phyloP scores from a whole-genome alignment of 164 flowering plant genomes.

The Santalum album region DNA sequence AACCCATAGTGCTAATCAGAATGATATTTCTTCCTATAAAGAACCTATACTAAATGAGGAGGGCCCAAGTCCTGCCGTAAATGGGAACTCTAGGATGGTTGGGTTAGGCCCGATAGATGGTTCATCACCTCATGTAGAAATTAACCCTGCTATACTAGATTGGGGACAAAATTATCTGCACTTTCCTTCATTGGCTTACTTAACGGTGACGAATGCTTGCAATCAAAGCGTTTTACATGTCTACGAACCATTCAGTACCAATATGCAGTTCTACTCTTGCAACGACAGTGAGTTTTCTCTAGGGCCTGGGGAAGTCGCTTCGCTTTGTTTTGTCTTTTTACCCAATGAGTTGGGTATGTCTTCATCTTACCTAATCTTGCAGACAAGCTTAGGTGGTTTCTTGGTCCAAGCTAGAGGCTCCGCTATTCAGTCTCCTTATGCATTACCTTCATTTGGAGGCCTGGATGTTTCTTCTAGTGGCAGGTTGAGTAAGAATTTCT shows the following conservation, averaged over 20 bases:
- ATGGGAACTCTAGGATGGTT: constrained; percentile 20
- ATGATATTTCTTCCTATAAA: constrained; percentile 29
- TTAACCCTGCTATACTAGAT: constrained; percentile 55
- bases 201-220: constrained; percentile 52
- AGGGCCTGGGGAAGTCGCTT: constrained; percentile 62
- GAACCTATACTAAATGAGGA: constrained; percentile 20
- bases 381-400: constrained; percentile 76
- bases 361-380: constrained; percentile 57
- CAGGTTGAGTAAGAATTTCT: constrained; percentile 38
- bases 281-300: constrained; percentile 43
- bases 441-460: constrained; percentile 31
- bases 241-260: constrained; percentile 61
- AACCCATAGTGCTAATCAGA: constrained; percentile 9
- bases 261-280: constrained; percentile 67
- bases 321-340: constrained; percentile 63
- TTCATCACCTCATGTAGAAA: constrained; percentile 37
- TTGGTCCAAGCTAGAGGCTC: constrained; percentile 59
- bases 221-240: constrained; percentile 46
- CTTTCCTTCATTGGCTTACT: constrained; percentile 46
- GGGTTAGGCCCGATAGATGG: constrained; percentile 18
- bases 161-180: constrained; percentile 62
- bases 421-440: constrained; percentile 54
- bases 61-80: constrained; percentile 6
- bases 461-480: constrained; percentile 31
- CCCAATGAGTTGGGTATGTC: constrained; percentile 62